phyloP scores from a whole-genome alignment of 2,329 filamentous ascomycete species.

The Fusarium marasasianum region DNA sequence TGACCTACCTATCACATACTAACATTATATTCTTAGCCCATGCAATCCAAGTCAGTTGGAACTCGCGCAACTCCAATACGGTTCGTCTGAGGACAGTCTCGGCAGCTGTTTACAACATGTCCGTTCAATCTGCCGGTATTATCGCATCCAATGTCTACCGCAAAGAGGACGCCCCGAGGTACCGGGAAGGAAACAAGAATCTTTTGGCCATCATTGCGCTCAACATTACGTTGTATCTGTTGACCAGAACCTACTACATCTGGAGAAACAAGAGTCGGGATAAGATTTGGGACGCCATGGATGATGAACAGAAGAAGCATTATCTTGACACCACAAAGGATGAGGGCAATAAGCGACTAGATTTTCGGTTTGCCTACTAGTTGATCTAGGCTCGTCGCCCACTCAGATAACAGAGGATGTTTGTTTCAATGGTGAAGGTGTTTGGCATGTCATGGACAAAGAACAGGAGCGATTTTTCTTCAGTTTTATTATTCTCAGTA shows the following conservation, averaged over 20 bases:
- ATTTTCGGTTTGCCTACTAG: neutral
- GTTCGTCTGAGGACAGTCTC: neutral
- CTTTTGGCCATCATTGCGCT: neutral
- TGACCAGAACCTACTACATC: neutral
- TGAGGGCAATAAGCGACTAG: neutral
- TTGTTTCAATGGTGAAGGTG: neutral
- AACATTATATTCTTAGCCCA: neutral
- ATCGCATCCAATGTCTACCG: neutral
- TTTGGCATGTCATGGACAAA: neutral
- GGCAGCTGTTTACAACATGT: neutral
- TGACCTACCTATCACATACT: accelerated
- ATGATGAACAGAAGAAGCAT: neutral
- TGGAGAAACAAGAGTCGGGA: neutral
- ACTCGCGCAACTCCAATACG: neutral
- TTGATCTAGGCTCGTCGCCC: too few species aligned
- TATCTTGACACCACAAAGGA: neutral
- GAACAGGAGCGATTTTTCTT: too few species aligned
- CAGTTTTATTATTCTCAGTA: too few species aligned
- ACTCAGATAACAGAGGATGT: neutral
- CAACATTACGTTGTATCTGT: neutral
- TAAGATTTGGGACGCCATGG: neutral
- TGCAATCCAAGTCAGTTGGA: neutral
- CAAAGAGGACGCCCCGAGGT: neutral
- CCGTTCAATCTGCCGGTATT: neutral
- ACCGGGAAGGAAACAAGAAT: neutral